Base-by-base conservation (phyloP, 768 basidiomycete species). In the Favolaschia claudopus region DNA sequence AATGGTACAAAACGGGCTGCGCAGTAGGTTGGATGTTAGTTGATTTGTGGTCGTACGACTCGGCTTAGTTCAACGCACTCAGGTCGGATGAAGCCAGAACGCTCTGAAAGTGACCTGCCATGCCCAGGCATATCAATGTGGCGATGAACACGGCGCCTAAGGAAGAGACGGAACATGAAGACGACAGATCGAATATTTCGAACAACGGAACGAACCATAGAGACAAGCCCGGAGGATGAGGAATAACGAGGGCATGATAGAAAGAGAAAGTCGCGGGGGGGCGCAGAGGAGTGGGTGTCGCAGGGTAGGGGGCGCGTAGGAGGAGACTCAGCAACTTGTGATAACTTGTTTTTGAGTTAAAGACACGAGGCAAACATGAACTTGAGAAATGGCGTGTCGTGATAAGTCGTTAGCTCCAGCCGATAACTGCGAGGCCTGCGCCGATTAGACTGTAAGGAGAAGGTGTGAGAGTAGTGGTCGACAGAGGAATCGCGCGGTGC, bases 1-100 rank as follows among this genome's bases (percentile, higher is more conserved):
- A 92, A 91, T 17, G 92, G 92, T 34, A 94, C 87, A 70, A 93
- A 94, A 77, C 88, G 91, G 76, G 92, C 92, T 94, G 66, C 8
- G 51, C 28, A 40, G 40, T 28, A n/a, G 9, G n/a, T n/a, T n/a
- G n/a, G n/a, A n/a, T n/a, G n/a, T n/a, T 31, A 22, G 45, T 44
- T 51, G 42, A 57, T 51, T 54, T 40, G 53, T 33, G 46, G 49
- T 46, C 64, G 29, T 55, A 38, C 25, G 22, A 45, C 31, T 14
- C 47, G 48, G 7, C 24, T 36, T 13, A 20, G 3, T 56, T 14
- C 44, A 7, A 70, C 89, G 70, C 72, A 93, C 92, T 93, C 72
- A 94, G 88, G 76, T 93, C 90, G 55, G 89, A 91, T 63, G 89
- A 79, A 59, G 85, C 80, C 61, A 93, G 76, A 31, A 92, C 80